Conservation (phyloP, 176 grass and related monocot genomes). For the Metroxylon sagu region DNA sequence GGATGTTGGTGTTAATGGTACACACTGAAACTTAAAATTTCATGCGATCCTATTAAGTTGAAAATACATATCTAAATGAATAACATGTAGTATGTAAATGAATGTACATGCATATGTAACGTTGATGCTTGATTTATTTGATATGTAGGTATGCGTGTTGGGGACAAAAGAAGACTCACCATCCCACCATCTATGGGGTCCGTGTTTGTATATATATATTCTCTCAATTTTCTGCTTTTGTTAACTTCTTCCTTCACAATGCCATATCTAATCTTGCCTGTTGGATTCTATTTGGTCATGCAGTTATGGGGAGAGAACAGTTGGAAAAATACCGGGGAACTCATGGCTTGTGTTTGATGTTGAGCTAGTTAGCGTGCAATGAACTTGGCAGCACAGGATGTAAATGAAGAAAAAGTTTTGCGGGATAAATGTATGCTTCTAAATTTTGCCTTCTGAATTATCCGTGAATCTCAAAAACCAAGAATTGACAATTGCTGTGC, state of each 20-base stretch:
- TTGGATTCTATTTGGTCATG: neutral
- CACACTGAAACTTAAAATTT: neutral
- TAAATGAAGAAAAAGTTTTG: too few species aligned
- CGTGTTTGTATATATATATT: neutral
- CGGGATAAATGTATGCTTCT: too few species aligned
- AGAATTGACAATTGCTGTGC: too few species aligned
- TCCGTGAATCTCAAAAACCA: too few species aligned
- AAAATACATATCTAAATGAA: neutral
- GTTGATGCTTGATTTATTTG: neutral
- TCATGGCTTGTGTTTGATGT: conserved; percentile 89
- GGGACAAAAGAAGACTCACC: conserved; percentile 81
- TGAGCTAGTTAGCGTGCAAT: conserved; percentile 55
- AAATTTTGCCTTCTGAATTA: too few species aligned
- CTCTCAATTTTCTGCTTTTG: neutral
- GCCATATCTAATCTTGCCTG: conserved; percentile 2
- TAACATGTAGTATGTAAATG: neutral
- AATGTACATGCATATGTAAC: too few species aligned
- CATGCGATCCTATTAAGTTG: neutral
- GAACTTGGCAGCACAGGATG: conserved; percentile 1
- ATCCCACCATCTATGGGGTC: conserved; percentile 84
- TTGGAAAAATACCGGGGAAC: conserved; percentile 61
- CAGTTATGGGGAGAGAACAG: conserved; percentile 51
- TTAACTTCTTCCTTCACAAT: neutral
- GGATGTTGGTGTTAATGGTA: conserved; percentile 84
- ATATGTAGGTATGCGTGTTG: conserved; percentile 72